phyloP scores from a whole-genome alignment of 345 rosid genomes.

The Mercurialis annua region DNA sequence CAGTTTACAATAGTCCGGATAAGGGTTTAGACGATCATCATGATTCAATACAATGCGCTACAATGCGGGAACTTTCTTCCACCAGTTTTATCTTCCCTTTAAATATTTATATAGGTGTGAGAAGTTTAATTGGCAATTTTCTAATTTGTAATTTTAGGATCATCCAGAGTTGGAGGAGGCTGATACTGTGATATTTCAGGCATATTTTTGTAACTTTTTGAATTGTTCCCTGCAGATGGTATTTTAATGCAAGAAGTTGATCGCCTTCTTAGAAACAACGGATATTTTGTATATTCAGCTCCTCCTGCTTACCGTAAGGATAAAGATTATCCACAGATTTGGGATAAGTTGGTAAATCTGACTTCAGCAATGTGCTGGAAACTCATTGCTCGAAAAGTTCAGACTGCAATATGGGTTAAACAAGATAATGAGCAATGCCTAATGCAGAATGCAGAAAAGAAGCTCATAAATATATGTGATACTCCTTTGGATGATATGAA shows the following conservation, averaged over 20 bases:
- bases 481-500: constrained; percentile 43
- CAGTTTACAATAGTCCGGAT: neutral
- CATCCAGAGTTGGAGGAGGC: neutral
- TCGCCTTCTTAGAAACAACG: constrained; percentile 73
- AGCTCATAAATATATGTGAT: constrained; percentile 61
- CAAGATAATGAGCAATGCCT: constrained; percentile 59
- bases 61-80: neutral
- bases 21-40: neutral
- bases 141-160: neutral
- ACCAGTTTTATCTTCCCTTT: neutral
- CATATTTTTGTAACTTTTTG: neutral
- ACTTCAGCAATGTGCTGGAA: constrained; percentile 94
- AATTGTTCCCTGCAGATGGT: constrained; percentile 52
- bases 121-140: neutral
- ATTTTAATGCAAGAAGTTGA: constrained; percentile 86
- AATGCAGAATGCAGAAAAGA: constrained; percentile 48
- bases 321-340: constrained; percentile 77
- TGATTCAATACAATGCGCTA: neutral
- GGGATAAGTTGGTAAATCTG: constrained; percentile 71
- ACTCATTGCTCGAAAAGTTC: constrained; percentile 74
- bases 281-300: constrained; percentile 88
- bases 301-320: constrained; percentile 86
- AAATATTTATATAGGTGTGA: neutral
- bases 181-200: neutral
- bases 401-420: constrained; percentile 94